A percentile compares a stretch with the other conserved stretches of the same genome.
Evolutionary conservation across 257 asterid genomes (phyloP).

Genomic region (Striga asiatica): DNA sequence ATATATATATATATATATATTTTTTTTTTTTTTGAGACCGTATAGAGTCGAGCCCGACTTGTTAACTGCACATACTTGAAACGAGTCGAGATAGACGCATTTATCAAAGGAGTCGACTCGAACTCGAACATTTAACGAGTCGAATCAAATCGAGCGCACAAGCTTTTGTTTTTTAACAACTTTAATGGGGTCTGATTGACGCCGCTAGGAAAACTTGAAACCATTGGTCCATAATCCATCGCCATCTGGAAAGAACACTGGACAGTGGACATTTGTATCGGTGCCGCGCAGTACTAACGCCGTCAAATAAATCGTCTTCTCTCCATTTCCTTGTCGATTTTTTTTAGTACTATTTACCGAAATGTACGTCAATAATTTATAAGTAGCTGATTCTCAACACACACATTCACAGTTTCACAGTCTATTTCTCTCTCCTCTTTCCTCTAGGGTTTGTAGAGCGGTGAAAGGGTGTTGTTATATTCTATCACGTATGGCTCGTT

Average conservation of each 20-base stretch:
- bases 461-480: constrained; percentile 26
- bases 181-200: constrained; percentile 25
- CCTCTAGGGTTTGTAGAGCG: constrained; percentile 25
- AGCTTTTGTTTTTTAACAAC: too few relatives aligned
- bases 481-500: constrained; percentile 23
- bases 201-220: constrained; percentile 19
- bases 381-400: constrained; percentile 19
- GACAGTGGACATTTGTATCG: too few relatives aligned
- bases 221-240: constrained; percentile 11
- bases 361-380: background rate
- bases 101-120: too few relatives aligned
- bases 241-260: too few relatives aligned
- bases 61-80: too few relatives aligned
- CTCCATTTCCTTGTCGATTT: constrained; percentile 20
- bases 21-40: too few relatives aligned
- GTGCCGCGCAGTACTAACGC: constrained; percentile 24
- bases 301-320: constrained; percentile 28
- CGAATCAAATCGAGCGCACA: too few relatives aligned
- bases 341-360: constrained; percentile 13
- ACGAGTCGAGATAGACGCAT: too few relatives aligned
- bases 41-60: too few relatives aligned
- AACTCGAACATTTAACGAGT: too few relatives aligned
- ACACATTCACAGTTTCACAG: too few relatives aligned
- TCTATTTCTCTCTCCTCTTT: constrained; percentile 17
- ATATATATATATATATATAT: too few relatives aligned